phyloP scores from a whole-genome alignment of 1,284 basidiomycete species.

The Pterulicium gracile region DNA sequence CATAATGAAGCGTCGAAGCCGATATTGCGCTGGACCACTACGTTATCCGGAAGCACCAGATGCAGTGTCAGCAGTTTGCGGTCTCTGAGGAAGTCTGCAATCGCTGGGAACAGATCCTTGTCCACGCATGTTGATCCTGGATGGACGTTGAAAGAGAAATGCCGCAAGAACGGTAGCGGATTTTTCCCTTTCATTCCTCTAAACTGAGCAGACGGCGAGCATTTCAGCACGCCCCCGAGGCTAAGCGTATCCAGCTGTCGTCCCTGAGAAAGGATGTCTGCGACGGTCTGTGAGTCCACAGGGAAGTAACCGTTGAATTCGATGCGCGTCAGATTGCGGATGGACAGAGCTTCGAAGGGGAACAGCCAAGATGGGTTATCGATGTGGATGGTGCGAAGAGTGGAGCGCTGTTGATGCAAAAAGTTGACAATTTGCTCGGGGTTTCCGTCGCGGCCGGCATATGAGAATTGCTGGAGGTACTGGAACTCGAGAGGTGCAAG shows the following conservation, averaged over 20 bases:
- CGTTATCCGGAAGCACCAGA: constrained; percentile 38
- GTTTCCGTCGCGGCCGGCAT: constrained; percentile 29
- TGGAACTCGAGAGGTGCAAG: constrained; percentile 45
- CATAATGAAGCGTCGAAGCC: constrained; percentile 60
- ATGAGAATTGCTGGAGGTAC: constrained; percentile 48
- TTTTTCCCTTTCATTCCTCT: constrained; percentile 22
- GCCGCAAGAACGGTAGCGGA: constrained; percentile 46
- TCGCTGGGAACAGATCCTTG: constrained; percentile 52
- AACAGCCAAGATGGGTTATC: constrained; percentile 47
- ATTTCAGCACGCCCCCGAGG: constrained; percentile 41
- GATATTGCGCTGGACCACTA: constrained; percentile 32
- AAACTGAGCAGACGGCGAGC: constrained; percentile 38
- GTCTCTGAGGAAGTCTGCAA: constrained; percentile 55
- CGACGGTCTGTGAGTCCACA: constrained; percentile 35
- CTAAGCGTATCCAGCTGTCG: constrained; percentile 52
- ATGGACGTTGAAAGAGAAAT: constrained; percentile 46
- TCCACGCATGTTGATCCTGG: constrained; percentile 36
- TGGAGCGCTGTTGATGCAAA: constrained; percentile 39
- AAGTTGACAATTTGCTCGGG: constrained; percentile 32
- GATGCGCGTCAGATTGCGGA: constrained; percentile 53
- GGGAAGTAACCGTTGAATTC: constrained; percentile 49
- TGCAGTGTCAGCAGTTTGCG: constrained; percentile 41
- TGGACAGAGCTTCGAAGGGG: constrained; percentile 38
- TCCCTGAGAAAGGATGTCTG: constrained; percentile 47
- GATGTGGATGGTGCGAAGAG: constrained; percentile 43